Percentiles rank a stretch among this genome's conserved stretches.
phyloP scores from a whole-genome alignment of 2,329 filamentous ascomycete genomes.

The Curvularia sp. region DNA sequence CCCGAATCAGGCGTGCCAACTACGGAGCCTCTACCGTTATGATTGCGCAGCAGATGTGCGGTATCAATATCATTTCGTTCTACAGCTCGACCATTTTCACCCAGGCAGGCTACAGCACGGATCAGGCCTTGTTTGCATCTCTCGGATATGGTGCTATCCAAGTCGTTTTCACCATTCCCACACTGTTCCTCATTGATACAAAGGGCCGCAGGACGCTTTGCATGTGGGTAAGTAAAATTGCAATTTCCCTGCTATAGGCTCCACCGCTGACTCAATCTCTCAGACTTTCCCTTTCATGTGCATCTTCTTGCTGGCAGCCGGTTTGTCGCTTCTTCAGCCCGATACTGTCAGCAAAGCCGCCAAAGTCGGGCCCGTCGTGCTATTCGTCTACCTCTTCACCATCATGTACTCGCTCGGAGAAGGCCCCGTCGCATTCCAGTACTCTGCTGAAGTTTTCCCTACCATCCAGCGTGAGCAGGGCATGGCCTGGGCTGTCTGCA shows the following conservation, averaged over 20 bases:
- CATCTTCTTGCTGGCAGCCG: slow-evolving; percentile 46
- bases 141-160: slow-evolving; percentile 49
- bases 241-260: not conserved
- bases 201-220: slow-evolving; percentile 46
- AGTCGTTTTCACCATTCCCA: slow-evolving; percentile 47
- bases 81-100: slow-evolving; percentile 82
- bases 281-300: slow-evolving; percentile 49
- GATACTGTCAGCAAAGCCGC: slow-evolving; percentile 25
- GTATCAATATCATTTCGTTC: slow-evolving; percentile 76
- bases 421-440: slow-evolving; percentile 60
- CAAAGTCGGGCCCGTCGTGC: slow-evolving; percentile 45
- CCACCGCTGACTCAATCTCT: not conserved
- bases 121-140: slow-evolving; percentile 46
- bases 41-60: slow-evolving; percentile 52
- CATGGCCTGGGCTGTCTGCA: slow-evolving; percentile 52
- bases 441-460: slow-evolving; percentile 50
- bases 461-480: slow-evolving; percentile 51
- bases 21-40: slow-evolving; percentile 51
- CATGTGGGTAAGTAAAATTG: slow-evolving; percentile 25
- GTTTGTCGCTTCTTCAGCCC: slow-evolving; percentile 45
- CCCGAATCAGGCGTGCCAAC: slow-evolving; percentile 48
- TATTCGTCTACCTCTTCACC: slow-evolving; percentile 30
- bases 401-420: slow-evolving; percentile 49
- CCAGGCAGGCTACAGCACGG: slow-evolving; percentile 35
- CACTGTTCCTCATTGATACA: slow-evolving; percentile 50